These are phyloP conservation scores for Rutstroemia sp. DNA, from an alignment of 2,329 filamentous ascomycete genomes.

Conservation along the genomic window DNA sequence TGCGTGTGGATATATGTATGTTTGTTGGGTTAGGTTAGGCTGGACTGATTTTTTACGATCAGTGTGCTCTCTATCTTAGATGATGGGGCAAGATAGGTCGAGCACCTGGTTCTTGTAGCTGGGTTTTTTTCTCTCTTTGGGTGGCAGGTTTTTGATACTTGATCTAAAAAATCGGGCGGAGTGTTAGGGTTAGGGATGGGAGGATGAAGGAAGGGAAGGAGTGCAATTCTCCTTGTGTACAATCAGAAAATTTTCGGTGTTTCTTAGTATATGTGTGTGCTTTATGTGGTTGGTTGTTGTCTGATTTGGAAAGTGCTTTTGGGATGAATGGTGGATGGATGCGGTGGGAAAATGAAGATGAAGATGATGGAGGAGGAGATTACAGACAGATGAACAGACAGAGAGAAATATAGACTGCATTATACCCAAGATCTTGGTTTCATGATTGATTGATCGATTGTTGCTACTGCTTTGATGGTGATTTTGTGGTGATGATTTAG, in stretches of 20 bases:
- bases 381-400: background rate
- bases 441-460: too few species aligned
- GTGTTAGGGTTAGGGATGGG: too few species aligned
- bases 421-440: conserved; percentile 12
- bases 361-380: background rate
- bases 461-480: too few species aligned
- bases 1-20: background rate
- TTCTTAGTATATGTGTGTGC: background rate
- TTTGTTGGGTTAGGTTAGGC: background rate
- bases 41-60: background rate
- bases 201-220: background rate
- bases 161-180: background rate
- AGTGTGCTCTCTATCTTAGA: conserved; percentile 2
- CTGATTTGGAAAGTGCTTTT: background rate
- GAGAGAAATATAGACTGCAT: conserved; percentile 16
- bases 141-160: background rate
- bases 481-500: too few species aligned
- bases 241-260: conserved; percentile 5
- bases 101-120: background rate
- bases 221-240: conserved; percentile 2
- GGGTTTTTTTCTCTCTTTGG: background rate
- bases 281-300: background rate
- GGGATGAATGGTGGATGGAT: background rate
- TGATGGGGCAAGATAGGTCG: background rate
- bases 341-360: background rate